Conservation (phyloP, 2,329 filamentous ascomycete species). For the Cladophialophora chaetospira region DNA sequence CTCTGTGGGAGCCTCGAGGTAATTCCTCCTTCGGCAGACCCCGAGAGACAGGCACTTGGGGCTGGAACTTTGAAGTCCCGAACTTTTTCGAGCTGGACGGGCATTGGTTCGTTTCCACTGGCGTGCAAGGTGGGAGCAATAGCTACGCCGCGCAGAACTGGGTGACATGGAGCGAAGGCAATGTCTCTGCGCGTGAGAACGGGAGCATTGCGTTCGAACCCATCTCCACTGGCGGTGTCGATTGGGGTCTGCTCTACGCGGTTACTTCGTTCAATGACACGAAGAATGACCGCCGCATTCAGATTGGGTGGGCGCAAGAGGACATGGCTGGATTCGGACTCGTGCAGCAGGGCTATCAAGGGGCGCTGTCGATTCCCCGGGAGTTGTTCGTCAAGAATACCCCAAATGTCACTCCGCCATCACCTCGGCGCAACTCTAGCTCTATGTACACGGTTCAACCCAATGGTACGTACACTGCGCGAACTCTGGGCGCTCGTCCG, state of each 20-base stretch:
- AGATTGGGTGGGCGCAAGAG: slow-evolving; percentile 11
- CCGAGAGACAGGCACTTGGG: slow-evolving; percentile 39
- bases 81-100: slow-evolving; percentile 48
- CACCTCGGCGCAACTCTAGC: neutral
- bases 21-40: slow-evolving; percentile 26
- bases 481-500: slow-evolving; percentile 47
- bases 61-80: slow-evolving; percentile 51
- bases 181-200: slow-evolving; percentile 1
- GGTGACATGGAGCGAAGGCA: slow-evolving; percentile 7
- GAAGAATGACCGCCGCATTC: slow-evolving; percentile 16
- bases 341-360: slow-evolving; percentile 30
- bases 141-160: neutral
- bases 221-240: slow-evolving; percentile 5
- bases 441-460: neutral
- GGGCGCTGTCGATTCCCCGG: slow-evolving; percentile 50
- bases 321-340: slow-evolving; percentile 2
- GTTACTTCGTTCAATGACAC: slow-evolving; percentile 17
- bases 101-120: neutral
- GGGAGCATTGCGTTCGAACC: slow-evolving; percentile 7
- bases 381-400: slow-evolving; percentile 45
- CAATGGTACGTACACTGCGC: slow-evolving; percentile 41
- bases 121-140: neutral
- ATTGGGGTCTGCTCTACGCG: slow-evolving; percentile 15
- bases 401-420: slow-evolving; percentile 35
- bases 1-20: slow-evolving; percentile 20